A percentile compares a stretch with the other conserved stretches of the same genome.
Conservation (phyloP, 805 yeast species). For the Brettanomyces naardenensis region DNA sequence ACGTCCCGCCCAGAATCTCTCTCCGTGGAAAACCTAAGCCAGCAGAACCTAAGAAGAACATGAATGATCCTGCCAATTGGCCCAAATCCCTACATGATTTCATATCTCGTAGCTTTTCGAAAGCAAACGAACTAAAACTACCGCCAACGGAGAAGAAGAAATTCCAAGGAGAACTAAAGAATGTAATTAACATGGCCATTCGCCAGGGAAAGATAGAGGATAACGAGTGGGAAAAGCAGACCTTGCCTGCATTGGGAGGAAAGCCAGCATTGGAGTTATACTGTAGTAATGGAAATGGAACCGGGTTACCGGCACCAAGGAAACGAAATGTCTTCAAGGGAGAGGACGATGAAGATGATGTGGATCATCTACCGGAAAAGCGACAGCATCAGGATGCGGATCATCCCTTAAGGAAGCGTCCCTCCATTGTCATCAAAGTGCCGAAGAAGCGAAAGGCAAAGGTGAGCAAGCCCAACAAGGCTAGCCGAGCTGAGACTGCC, state of each 20-base stretch:
- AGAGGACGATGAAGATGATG: neutral
- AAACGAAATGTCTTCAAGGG: neutral
- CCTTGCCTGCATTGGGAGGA: slow-evolving; percentile 34
- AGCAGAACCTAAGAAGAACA: slow-evolving; percentile 6
- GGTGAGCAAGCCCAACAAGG: too few relatives aligned
- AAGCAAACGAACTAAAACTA: slow-evolving; percentile 30
- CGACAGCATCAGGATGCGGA: neutral
- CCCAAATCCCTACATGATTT: slow-evolving; percentile 47
- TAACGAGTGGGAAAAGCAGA: slow-evolving; percentile 48
- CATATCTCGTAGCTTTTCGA: slow-evolving; percentile 38
- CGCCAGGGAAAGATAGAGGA: slow-evolving; percentile 33
- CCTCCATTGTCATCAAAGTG: neutral
- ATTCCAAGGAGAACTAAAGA: slow-evolving; percentile 44
- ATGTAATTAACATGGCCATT: slow-evolving; percentile 41
- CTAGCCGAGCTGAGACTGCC: too few relatives aligned
- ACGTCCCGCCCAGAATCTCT: neutral
- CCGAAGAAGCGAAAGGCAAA: neutral
- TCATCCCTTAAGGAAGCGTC: too few relatives aligned
- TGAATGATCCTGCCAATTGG: slow-evolving; percentile 35
- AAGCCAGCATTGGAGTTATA: slow-evolving; percentile 12
- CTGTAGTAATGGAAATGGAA: slow-evolving; percentile 11
- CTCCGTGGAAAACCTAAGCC: too few relatives aligned
- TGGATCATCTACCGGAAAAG: neutral
- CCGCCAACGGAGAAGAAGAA: slow-evolving; percentile 22
- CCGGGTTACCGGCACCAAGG: too few relatives aligned